phyloP scores from a whole-genome alignment of 1,284 basidiomycete species.

The Veloporphyrellus conicus region DNA sequence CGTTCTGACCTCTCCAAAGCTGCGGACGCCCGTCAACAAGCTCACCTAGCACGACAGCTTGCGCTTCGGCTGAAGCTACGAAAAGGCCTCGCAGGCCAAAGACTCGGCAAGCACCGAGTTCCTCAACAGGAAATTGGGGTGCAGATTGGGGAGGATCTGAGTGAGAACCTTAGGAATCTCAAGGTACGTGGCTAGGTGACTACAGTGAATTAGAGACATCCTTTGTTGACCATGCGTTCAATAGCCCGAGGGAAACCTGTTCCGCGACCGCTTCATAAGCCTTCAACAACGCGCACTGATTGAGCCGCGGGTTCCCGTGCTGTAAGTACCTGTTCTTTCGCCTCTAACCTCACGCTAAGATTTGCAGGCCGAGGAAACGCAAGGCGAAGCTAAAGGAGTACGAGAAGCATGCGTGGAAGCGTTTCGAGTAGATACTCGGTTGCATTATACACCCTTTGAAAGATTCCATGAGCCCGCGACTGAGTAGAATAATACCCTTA shows the following conservation, averaged over 20 bases:
- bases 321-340: constrained; percentile 48
- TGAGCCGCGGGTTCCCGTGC: constrained; percentile 68
- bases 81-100: constrained; percentile 61
- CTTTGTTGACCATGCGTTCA: constrained; percentile 1
- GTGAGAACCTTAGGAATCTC: constrained; percentile 78
- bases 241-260: constrained; percentile 90
- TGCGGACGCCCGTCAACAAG: constrained; percentile 42
- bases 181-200: constrained; percentile 61
- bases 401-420: constrained; percentile 88
- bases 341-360: background rate
- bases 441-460: too few species aligned
- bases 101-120: constrained; percentile 75
- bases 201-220: background rate
- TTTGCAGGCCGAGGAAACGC: constrained; percentile 46
- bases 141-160: constrained; percentile 88
- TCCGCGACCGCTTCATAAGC: constrained; percentile 83
- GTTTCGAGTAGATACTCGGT: constrained; percentile 68
- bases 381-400: constrained; percentile 65
- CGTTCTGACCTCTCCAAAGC: constrained; percentile 43
- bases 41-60: constrained; percentile 40
- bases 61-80: constrained; percentile 30
- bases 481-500: too few species aligned
- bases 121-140: constrained; percentile 71
- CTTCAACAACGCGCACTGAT: constrained; percentile 75
- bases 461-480: too few species aligned